These are phyloP conservation scores for Mycena metata DNA, from an alignment of 768 basidiomycete species.

Conservation along the genomic window DNA sequence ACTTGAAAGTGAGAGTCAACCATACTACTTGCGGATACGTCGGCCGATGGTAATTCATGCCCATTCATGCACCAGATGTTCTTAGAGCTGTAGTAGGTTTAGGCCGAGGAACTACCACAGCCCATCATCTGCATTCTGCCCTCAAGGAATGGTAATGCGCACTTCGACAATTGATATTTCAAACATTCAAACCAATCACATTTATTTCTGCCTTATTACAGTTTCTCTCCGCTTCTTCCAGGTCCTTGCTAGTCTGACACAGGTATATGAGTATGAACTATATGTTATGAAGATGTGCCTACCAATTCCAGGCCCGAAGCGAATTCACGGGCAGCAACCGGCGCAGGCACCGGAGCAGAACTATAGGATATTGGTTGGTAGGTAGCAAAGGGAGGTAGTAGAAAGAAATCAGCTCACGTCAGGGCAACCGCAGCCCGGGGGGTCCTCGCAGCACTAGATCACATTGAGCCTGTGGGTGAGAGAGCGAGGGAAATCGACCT, in stretches of 20 bases:
- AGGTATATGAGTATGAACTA: neutral
- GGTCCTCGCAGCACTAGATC: constrained; percentile 23
- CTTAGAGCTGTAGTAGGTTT: no score
- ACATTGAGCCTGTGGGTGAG: neutral
- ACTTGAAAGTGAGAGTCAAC: no score
- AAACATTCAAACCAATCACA: constrained; percentile 15
- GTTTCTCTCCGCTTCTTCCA: neutral
- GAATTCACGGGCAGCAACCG: constrained; percentile 19
- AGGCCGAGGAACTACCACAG: neutral
- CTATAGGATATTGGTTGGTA: no score
- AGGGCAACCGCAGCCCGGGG: constrained; percentile 21
- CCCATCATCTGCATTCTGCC: neutral
- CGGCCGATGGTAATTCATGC: no score
- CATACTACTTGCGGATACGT: no score
- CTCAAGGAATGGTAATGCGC: neutral
- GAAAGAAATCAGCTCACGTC: constrained; percentile 9
- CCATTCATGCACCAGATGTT: no score
- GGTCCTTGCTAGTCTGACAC: neutral
- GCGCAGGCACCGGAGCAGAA: constrained; percentile 19
- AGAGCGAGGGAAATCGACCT: neutral
- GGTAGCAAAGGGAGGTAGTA: neutral
- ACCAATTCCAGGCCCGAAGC: neutral
- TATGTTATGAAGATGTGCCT: neutral
- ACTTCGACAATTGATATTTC: constrained; percentile 1
- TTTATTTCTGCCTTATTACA: constrained; percentile 12